phyloP scores from a whole-genome alignment of 1,284 basidiomycete species.

The Trichosporon sp. region DNA sequence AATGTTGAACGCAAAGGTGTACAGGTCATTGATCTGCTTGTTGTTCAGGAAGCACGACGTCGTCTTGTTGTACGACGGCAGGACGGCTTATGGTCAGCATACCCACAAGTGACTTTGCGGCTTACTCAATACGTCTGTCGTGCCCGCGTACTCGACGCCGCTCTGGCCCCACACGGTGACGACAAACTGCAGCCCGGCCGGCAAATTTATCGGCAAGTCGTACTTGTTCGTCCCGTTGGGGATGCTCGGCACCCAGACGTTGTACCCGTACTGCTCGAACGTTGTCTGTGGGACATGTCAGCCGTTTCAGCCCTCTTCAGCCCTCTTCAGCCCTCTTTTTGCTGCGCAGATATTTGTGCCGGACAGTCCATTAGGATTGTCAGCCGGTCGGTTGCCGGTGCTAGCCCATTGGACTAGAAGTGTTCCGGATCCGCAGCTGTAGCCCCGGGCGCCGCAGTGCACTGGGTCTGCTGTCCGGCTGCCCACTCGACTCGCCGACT shows the following conservation, averaged over 20 bases:
- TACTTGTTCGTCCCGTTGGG: constrained; percentile 41
- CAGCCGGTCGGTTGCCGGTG: neutral
- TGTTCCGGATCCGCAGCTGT: neutral
- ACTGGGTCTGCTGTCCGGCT: neutral
- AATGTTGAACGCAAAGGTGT: constrained; percentile 53
- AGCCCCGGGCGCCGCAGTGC: neutral
- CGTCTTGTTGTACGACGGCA: constrained; percentile 29
- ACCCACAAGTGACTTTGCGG: constrained; percentile 3
- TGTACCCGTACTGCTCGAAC: constrained; percentile 48
- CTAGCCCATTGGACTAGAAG: too few species aligned
- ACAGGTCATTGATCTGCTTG: constrained; percentile 43
- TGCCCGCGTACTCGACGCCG: constrained; percentile 50
- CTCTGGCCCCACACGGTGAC: constrained; percentile 53
- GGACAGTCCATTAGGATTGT: too few species aligned
- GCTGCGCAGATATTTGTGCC: neutral
- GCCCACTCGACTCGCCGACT: constrained; percentile 22
- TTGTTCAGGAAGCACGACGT: constrained; percentile 47
- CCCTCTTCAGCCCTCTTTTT: too few species aligned
- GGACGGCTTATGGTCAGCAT: constrained; percentile 39
- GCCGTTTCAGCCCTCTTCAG: neutral
- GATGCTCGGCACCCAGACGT: constrained; percentile 51
- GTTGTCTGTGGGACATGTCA: constrained; percentile 36
- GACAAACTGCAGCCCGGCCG: constrained; percentile 46
- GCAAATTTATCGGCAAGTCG: constrained; percentile 45
- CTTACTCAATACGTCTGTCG: constrained; percentile 52